Evolutionary conservation across 495 filamentous ascomycete genomes (phyloP), one percentile per base, ranked within the genome.

Genomic region (Tetracladium setigerum): DNA sequence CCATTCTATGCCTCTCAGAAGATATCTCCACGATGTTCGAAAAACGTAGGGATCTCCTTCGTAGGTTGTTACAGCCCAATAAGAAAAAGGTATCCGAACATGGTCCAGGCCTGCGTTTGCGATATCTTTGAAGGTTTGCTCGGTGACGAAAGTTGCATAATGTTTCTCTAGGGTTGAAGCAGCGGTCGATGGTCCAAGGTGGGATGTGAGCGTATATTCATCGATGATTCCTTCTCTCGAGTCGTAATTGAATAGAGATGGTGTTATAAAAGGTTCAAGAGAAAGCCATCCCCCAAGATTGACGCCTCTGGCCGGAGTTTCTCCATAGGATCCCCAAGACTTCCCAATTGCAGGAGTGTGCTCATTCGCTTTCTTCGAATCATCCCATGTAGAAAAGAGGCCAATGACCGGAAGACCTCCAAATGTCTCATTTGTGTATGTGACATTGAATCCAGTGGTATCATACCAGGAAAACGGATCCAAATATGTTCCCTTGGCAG

Each of bases 271-370:
- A 0, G 94, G 94, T 53, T 99, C 94, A 7, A 99, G 68, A 0
- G 83, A 85, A 2, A 99, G 75, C 94, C 92, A 99, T 22, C 94
- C 94, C 31, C 94, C 92, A 4, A 97, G 55, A 61, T 96, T 99
- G 17, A 97, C 85, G 2, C 94, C 94, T 1, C 90, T 78, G 19
- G 92, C 87, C 5, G 89, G 89, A 39, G 67, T 77, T 2, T 74
- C 77, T 1, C 85, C 78, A 59, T 97, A 99, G n/a, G 79, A 68
- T 41, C 75, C 75, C 75, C 82, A 89, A 6, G 64, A 52, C 50
- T 92, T 69, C 46, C 88, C 77, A 11, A 99, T 70, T 1, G 86
- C 67, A 13, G 89, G 88, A 0, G 89, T 87, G 35, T 87, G 81
- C 13, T 76, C 70, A 59, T 96, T 97, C 13, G 92, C 76, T 40